Conservation (phyloP, 331 rosid genomes). For the Malus hybrid region DNA sequence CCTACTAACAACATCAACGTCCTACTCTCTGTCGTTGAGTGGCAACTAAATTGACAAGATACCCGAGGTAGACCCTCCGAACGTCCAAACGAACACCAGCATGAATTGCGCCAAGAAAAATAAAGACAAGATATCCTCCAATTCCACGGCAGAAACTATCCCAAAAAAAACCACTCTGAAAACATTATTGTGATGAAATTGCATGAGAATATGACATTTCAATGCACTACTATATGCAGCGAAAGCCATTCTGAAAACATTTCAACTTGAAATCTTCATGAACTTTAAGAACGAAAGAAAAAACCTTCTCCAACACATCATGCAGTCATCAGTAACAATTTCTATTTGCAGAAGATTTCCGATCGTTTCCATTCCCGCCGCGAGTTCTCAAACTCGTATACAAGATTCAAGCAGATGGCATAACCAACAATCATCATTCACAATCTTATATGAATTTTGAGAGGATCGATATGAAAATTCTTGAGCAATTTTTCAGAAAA, state of each 20-base stretch:
- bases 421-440: background rate
- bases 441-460: background rate
- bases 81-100: no score
- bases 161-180: background rate
- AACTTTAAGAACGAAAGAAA: background rate
- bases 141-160: background rate
- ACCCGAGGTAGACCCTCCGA: no score
- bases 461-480: background rate
- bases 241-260: background rate
- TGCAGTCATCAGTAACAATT: background rate
- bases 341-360: background rate
- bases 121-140: background rate
- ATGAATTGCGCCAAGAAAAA: background rate
- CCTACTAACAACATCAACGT: background rate
- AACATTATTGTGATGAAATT: background rate
- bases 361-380: background rate
- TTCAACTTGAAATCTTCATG: background rate
- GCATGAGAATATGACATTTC: background rate
- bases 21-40: background rate
- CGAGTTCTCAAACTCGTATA: background rate
- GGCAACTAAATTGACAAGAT: background rate
- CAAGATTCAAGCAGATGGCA: background rate
- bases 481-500: background rate
- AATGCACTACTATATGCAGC: background rate
- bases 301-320: background rate